Conservation (phyloP, 75 land plant genomes). For the Cunninghamia lanceolata region DNA sequence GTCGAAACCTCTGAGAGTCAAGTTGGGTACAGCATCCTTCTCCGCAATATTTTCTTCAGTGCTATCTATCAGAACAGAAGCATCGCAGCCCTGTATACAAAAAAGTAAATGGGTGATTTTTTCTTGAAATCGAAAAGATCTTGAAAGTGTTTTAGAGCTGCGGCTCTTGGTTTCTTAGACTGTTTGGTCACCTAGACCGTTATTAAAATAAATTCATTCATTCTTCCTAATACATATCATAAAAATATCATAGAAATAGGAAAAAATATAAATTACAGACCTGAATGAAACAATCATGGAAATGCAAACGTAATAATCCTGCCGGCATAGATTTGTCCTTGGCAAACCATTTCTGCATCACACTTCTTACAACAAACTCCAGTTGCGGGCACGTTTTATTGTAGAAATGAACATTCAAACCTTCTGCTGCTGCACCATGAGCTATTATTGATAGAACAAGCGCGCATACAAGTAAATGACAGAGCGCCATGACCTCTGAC, state of each 20-base stretch:
- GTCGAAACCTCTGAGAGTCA: conserved; percentile 31
- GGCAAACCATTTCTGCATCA: not conserved
- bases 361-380: not conserved
- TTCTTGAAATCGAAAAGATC: too few relatives aligned
- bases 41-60: conserved; percentile 22
- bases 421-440: not conserved
- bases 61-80: conserved; percentile 36
- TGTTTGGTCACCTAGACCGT: too few relatives aligned
- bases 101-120: not conserved
- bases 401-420: not conserved
- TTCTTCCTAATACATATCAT: too few relatives aligned
- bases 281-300: not conserved
- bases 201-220: too few relatives aligned
- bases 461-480: too few relatives aligned
- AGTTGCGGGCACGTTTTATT: not conserved
- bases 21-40: conserved; percentile 40
- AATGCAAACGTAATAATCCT: conserved; percentile 4
- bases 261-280: not conserved
- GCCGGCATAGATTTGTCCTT: not conserved
- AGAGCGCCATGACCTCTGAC: too few relatives aligned
- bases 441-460: too few relatives aligned
- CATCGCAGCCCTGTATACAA: conserved; percentile 45
- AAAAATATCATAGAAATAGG: not conserved
- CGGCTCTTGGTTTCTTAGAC: too few relatives aligned
- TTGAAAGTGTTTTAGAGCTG: too few relatives aligned